phyloP scores from a whole-genome alignment of 345 rosid species.

The Microcos paniculata region DNA sequence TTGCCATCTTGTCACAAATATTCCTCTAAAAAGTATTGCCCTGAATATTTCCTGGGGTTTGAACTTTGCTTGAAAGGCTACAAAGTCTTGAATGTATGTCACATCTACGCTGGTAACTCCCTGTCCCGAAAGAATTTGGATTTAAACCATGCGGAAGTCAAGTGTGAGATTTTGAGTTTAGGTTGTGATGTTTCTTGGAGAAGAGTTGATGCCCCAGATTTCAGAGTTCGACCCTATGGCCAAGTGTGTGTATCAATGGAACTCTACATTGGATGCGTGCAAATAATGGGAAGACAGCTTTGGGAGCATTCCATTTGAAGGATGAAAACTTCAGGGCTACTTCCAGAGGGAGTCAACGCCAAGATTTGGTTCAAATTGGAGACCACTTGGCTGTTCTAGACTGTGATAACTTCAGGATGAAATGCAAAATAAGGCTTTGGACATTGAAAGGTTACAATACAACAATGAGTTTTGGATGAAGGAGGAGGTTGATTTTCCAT shows the following conservation, averaged over 20 bases:
- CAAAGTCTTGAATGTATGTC: not conserved
- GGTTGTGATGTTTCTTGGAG: not conserved
- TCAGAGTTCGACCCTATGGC: not conserved
- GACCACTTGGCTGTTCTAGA: not conserved
- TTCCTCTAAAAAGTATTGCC: not conserved
- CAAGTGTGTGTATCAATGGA: not conserved
- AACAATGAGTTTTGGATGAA: not conserved
- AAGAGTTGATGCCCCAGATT: not conserved
- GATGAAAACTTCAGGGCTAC: not conserved
- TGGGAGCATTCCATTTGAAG: not conserved
- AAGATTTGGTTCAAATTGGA: not conserved
- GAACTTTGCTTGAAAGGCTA: not conserved
- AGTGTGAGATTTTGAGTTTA: not conserved
- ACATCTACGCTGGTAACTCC: not conserved
- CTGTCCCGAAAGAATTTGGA: not conserved
- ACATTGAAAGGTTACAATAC: not conserved
- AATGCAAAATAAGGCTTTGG: not conserved
- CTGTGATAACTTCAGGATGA: not conserved
- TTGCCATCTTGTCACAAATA: not conserved
- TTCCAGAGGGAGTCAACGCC: not conserved
- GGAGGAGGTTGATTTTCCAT: not conserved
- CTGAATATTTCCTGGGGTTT: not conserved
- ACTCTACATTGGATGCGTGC: not conserved
- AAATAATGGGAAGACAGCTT: not conserved
- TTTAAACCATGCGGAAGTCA: not conserved